Base-by-base conservation (phyloP, 2,329 filamentous ascomycete genomes). In the Curvularia hawaiiensis region DNA sequence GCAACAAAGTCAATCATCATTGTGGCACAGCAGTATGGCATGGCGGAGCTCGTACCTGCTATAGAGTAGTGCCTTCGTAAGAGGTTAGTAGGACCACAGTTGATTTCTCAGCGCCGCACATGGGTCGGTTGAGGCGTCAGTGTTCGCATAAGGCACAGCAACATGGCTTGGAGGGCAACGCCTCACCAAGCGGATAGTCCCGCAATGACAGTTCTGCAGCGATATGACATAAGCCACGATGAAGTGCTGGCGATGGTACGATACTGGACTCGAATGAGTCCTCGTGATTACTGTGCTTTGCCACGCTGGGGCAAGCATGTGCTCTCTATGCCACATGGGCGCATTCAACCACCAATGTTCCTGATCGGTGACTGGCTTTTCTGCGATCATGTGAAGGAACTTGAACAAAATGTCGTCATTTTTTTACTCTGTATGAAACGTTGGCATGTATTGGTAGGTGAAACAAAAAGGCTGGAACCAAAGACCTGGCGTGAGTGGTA, bases 91-190 rank as follows among this genome's bases (percentile, higher is more conserved):
- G 28, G 24, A 44, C 16, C 35, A 16, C n/a, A 38, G 35, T 38
- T 16, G 35, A 38, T 16, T 38, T 14, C 35, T 38, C 35, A 38
- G 35, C 35, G 16, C 16, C 26, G 7, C 41, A 49, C 22, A 49
- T 26, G 14, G 40, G 44, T 24, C 55, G 51, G 51, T 10, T 50
- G 40, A 22, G 51, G 56, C 56, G 51, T 39, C 44, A 20, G 26
- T 35, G 33, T 50, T 45, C 22, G 51, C 51, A 38, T 49, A 35
- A 50, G 56, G 51, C 51, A 55, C 51, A 50, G 56, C 41, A 20
- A 54, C 31, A 51, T 50, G 46, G 40, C 22, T 41, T 40, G 46
- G 46, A 46, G 45, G 46, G 52, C 56, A 40, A 40, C 39, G 50
- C 45, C 39, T 38, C n/a, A 50, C 35, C 41, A 22, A 28, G 46